Conservation (phyloP, 345 rosid species). For the Eutrema yunnanense region DNA sequence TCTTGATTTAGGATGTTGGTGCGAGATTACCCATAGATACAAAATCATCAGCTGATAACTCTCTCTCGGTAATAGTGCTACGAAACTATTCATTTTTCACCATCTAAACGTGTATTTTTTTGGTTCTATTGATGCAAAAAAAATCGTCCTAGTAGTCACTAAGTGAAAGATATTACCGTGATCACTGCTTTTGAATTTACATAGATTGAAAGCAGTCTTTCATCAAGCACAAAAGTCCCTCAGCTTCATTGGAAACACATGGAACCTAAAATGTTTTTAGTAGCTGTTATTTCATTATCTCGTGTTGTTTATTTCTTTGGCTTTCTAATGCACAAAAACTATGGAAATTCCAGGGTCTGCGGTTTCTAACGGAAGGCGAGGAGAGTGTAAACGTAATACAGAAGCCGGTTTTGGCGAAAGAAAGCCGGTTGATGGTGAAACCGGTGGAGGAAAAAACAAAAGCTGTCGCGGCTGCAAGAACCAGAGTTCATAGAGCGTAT, state of each 20-base stretch:
- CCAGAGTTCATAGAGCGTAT: slow-evolving; percentile 65
- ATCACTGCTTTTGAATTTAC: not conserved
- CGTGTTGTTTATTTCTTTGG: not conserved
- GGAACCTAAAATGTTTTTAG: not conserved
- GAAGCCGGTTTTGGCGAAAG: slow-evolving; percentile 27
- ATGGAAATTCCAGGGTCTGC: slow-evolving; percentile 62
- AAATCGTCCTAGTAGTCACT: not conserved
- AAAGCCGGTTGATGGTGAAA: slow-evolving; percentile 15
- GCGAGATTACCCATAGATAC: slow-evolving; percentile 42
- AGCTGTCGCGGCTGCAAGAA: slow-evolving; percentile 7
- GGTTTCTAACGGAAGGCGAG: slow-evolving; percentile 53
- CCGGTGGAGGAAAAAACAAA: slow-evolving; percentile 20
- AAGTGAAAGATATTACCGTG: not conserved
- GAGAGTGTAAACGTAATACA: slow-evolving; percentile 27
- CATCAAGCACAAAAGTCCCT: not conserved
- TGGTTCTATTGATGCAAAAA: not conserved
- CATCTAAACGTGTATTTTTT: not conserved
- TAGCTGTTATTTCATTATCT: not conserved
- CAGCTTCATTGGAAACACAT: not conserved
- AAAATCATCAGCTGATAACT: slow-evolving; percentile 34
- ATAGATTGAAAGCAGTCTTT: not conserved
- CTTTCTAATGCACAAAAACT: slow-evolving; percentile 1
- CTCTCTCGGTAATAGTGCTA: slow-evolving; percentile 26
- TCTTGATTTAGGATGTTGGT: slow-evolving; percentile 43
- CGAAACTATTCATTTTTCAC: not conserved